Base-by-base conservation (phyloP, 495 filamentous ascomycete species). In the Jackrogersella minutella region DNA sequence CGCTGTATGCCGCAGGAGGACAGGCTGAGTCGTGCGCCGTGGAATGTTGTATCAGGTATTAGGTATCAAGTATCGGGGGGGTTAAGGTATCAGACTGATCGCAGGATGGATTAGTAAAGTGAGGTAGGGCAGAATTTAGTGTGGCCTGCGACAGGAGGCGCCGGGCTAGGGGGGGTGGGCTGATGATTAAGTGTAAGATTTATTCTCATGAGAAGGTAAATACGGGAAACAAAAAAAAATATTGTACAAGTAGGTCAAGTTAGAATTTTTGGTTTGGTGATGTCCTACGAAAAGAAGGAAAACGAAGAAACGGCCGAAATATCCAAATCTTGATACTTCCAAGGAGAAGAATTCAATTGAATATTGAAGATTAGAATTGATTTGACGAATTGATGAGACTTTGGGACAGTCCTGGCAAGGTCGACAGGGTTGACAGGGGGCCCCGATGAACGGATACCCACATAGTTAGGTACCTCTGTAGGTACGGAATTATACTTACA, bases 21-120 rank as follows among this genome's bases (percentile, higher is more conserved):
- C 64, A 73, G 61, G 57, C 51, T 73, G 70, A 69, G 65, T 73
- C 68, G 74, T 73, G 71, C 76, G 76, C 74, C 54, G 70, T 69
- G 66, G 66, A 69, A 69, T 69, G 66, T 67, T 64, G 69, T 73
- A 71, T 71, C 71, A 76, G 69, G 59, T 73, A 74, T 74, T 19
- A 41, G 26, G 47, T 57, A 57, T 57, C 37, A 70, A 8, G 68
- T 72, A 69, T 69, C 70, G 74, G 69, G 58, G 37, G 41, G 39
- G 36, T 54, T 16, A 69, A 67, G 64, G 64, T 73, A 73, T 73
- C 56, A 62, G 39, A 62, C 30, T 49, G 66, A 56, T 62, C 61
- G 50, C 46, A 41, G 61, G 56, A 65, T 36, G 61, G 61, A 61
- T 62, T 69, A 43, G 55, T 46, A 53, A 58, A 31, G 57, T 61